These are phyloP conservation scores for Hanseniaspora pseudoguilliermondii DNA, from an alignment of 805 yeast genomes.

Conservation along the genomic window DNA sequence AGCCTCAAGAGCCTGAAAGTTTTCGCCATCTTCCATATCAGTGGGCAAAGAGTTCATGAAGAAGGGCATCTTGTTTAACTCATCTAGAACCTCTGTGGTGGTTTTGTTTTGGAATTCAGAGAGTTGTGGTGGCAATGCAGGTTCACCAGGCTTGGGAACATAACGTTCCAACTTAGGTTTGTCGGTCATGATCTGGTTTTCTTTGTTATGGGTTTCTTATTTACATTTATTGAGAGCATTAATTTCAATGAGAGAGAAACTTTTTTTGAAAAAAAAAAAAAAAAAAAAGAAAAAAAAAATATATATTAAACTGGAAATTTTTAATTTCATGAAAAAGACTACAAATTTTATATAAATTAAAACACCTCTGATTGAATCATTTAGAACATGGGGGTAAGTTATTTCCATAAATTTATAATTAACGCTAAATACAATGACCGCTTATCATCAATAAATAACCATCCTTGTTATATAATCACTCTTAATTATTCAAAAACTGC, in stretches of 20 bases:
- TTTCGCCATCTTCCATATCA: conserved; percentile 59
- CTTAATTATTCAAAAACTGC: conserved; percentile 5
- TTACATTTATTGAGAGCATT: too few species aligned
- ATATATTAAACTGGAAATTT: too few species aligned
- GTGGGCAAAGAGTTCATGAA: conserved; percentile 84
- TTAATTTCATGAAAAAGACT: too few species aligned
- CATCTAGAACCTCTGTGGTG: conserved; percentile 62
- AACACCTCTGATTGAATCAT: too few species aligned
- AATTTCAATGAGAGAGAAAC: background rate
- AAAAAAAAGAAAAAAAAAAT: too few species aligned
- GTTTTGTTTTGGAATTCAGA: conserved; percentile 47
- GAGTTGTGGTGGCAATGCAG: conserved; percentile 73
- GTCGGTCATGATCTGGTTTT: conserved; percentile 11
- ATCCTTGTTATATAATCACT: too few species aligned
- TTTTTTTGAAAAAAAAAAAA: too few species aligned
- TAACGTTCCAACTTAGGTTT: conserved; percentile 25
- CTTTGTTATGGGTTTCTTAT: background rate
- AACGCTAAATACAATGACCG: too few species aligned
- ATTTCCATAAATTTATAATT: background rate
- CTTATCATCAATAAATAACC: too few species aligned
- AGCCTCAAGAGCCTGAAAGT: conserved; percentile 69
- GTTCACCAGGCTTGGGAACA: conserved; percentile 45
- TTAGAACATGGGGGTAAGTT: background rate
- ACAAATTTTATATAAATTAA: too few species aligned
- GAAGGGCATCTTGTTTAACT: conserved; percentile 74